A percentile compares a stretch with the other conserved stretches of the same genome.
phyloP scores from a whole-genome alignment of 2,329 filamentous ascomycete genomes.

The Sporothrix mexicana region DNA sequence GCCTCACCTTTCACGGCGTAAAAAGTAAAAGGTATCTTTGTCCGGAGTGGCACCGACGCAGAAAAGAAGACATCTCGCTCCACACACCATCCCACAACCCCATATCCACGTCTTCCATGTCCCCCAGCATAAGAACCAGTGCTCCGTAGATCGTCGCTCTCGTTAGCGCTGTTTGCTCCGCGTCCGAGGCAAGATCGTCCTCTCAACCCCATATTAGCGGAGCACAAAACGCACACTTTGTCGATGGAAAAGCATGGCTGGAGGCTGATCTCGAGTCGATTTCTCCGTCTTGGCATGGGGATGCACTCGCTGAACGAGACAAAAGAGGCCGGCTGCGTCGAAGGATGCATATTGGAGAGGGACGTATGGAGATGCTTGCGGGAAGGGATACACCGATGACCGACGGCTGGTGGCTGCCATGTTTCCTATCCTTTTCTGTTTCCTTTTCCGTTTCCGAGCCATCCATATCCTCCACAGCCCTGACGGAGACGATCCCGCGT shows the following conservation, averaged over 20 bases:
- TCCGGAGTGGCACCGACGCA: background rate
- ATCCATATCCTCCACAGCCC: background rate
- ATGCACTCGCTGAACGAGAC: background rate
- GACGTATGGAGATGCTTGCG: background rate
- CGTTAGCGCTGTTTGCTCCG: background rate
- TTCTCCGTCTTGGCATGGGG: constrained; percentile 22
- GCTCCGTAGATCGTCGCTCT: background rate
- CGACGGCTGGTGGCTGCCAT: background rate
- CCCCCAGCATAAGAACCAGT: background rate
- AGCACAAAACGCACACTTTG: too few relatives aligned
- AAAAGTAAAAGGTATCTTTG: background rate
- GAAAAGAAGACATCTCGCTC: background rate
- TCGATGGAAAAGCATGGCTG: background rate
- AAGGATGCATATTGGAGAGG: too few relatives aligned
- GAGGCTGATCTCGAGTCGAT: background rate
- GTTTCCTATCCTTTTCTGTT: background rate
- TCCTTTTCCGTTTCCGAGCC: background rate
- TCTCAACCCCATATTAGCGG: background rate
- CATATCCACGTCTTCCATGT: background rate
- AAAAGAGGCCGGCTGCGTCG: background rate
- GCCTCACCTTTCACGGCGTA: too few relatives aligned
- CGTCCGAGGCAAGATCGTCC: background rate
- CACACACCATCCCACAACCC: background rate
- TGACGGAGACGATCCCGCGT: background rate
- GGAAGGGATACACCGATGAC: constrained; percentile 13